Conservation (phyloP, 2,329 filamentous ascomycete genomes). For the Fusarium verrucosum region DNA sequence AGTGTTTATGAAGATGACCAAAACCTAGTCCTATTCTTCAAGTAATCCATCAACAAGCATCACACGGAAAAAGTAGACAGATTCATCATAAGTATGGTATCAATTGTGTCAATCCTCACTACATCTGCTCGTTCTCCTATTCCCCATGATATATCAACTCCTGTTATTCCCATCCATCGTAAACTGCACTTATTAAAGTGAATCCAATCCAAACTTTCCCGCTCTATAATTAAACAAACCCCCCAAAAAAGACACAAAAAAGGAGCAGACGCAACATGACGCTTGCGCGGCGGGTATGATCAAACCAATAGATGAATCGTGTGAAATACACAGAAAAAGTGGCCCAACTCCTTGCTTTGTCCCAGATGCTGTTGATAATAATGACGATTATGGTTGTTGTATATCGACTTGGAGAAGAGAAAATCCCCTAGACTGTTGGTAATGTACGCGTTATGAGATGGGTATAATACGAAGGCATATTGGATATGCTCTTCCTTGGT, state of each 20-base stretch:
- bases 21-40: no score
- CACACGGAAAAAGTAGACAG: background rate
- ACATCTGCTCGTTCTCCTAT: constrained; percentile 24
- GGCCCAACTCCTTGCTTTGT: constrained; percentile 44
- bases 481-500: constrained; percentile 35
- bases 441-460: constrained; percentile 11
- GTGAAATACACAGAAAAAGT: constrained; percentile 31
- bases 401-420: constrained; percentile 4
- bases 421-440: background rate
- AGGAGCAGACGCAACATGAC: constrained; percentile 8
- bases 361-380: constrained; percentile 35
- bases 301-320: constrained; percentile 21
- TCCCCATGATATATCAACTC: constrained; percentile 19
- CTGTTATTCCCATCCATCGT: constrained; percentile 11
- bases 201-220: constrained; percentile 22
- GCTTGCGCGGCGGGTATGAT: constrained; percentile 31
- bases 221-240: constrained; percentile 10
- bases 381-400: constrained; percentile 26
- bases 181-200: constrained; percentile 16
- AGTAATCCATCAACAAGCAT: background rate
- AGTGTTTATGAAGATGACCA: background rate
- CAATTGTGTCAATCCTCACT: constrained; percentile 37
- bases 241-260: constrained; percentile 20
- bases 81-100: constrained; percentile 36
- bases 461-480: constrained; percentile 33